Evolutionary conservation across 2,329 filamentous ascomycete species (phyloP).

Genomic region (Colletotrichum orchidophilum): DNA sequence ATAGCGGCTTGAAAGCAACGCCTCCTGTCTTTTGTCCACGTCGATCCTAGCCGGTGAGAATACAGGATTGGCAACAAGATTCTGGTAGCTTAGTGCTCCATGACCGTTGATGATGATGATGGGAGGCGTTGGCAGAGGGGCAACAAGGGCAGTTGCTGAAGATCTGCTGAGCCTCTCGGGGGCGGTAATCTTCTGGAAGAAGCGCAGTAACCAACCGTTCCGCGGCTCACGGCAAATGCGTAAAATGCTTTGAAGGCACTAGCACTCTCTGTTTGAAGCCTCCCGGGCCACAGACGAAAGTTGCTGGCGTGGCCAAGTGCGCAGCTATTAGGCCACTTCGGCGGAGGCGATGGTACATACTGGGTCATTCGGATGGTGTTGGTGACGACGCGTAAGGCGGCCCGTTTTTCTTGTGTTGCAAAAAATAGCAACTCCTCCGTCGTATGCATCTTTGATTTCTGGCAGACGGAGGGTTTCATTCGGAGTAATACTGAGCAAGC

Average conservation of each 20-base stretch:
- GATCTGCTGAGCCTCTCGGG: neutral
- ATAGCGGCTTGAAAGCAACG: neutral
- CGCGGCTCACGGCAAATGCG: neutral
- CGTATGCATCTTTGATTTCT: constrained; percentile 11
- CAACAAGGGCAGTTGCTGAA: neutral
- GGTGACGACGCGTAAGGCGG: constrained; percentile 29
- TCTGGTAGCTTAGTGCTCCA: neutral
- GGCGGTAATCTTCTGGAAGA: constrained; percentile 5
- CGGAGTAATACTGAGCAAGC: constrained; percentile 7
- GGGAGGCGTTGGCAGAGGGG: neutral
- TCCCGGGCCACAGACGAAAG: neutral
- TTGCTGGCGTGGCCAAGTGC: neutral
- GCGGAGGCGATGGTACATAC: neutral
- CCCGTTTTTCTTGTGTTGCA: constrained; percentile 26
- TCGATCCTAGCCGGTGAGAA: neutral
- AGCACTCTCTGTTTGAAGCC: neutral
- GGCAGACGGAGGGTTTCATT: constrained; percentile 19
- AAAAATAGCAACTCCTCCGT: constrained; percentile 27
- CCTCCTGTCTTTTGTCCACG: neutral
- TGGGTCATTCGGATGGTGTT: neutral
- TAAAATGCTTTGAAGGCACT: neutral
- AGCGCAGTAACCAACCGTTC: neutral
- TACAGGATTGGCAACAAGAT: neutral
- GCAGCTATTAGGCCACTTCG: neutral
- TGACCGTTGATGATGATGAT: neutral